Evolutionary conservation across 2,329 filamentous ascomycete genomes (phyloP).

Genomic region (Fusarium coicis): DNA sequence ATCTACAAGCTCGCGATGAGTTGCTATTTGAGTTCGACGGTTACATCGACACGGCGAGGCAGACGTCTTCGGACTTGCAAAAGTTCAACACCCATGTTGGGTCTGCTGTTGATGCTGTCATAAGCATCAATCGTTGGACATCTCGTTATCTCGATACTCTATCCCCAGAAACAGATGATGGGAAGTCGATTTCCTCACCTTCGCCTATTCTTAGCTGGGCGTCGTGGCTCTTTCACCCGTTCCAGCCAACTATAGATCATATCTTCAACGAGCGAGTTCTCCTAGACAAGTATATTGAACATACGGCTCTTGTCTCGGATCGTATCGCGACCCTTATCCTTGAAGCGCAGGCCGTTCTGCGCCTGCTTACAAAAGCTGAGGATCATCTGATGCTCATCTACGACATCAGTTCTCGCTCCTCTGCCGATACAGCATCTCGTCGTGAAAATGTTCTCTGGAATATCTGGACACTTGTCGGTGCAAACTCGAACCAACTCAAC

Average conservation of each 20-base stretch:
- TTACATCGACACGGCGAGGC: conserved; percentile 76
- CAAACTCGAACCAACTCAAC: conserved; percentile 69
- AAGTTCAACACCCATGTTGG: conserved; percentile 82
- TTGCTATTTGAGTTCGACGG: conserved; percentile 79
- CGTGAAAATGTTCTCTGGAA: conserved; percentile 74
- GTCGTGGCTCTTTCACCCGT: conserved; percentile 67
- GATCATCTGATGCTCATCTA: conserved; percentile 76
- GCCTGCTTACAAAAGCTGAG: conserved; percentile 74
- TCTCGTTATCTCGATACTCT: conserved; percentile 74
- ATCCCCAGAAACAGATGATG: conserved; percentile 49
- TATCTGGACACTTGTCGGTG: conserved; percentile 80
- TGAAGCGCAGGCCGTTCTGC: conserved; percentile 75
- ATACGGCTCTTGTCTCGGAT: conserved; percentile 75
- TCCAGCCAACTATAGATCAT: conserved; percentile 64
- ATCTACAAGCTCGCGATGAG: conserved; percentile 74
- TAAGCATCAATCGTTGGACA: conserved; percentile 81
- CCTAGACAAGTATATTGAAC: conserved; percentile 78
- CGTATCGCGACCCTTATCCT: conserved; percentile 75
- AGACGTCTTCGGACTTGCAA: conserved; percentile 73
- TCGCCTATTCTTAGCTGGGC: conserved; percentile 50
- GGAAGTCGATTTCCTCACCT: conserved; percentile 47
- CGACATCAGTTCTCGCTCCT: conserved; percentile 73
- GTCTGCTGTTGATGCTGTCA: conserved; percentile 77
- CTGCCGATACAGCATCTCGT: conserved; percentile 65
- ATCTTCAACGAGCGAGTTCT: conserved; percentile 65